Conservation (phyloP, 2,329 filamentous ascomycete genomes). For the Alternaria solani region DNA sequence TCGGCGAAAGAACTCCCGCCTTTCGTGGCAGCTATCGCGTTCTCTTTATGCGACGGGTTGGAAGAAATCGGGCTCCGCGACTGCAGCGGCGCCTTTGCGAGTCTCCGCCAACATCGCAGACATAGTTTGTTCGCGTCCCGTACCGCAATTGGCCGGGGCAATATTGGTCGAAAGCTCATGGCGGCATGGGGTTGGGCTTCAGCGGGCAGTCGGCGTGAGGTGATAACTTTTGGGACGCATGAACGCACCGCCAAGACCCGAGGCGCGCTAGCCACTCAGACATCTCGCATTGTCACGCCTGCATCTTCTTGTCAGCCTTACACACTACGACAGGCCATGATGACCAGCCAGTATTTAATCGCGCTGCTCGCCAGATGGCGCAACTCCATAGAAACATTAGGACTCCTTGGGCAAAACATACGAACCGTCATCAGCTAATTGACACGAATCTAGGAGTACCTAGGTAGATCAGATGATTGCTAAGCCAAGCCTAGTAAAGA, state of each 20-base stretch:
- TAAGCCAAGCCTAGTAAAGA: not conserved
- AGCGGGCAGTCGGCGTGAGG: not conserved
- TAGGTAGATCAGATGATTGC: fast-evolving
- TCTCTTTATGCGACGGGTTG: conserved; percentile 34
- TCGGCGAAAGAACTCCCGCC: conserved; percentile 44
- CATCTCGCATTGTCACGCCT: not conserved
- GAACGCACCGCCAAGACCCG: conserved; percentile 14
- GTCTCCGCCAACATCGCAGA: conserved; percentile 45
- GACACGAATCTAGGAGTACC: no score
- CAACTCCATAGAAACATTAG: not conserved
- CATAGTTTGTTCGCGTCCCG: conserved; percentile 44
- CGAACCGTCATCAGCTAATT: not conserved
- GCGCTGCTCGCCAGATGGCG: not conserved
- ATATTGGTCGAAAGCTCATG: conserved; percentile 49
- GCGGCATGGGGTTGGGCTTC: conserved; percentile 32
- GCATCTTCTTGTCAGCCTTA: not conserved
- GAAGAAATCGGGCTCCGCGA: conserved; percentile 41
- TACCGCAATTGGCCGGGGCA: conserved; percentile 39
- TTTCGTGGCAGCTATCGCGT: conserved; percentile 41
- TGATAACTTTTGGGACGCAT: conserved; percentile 14
- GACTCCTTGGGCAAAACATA: not conserved
- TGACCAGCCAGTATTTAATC: not conserved
- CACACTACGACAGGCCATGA: not conserved
- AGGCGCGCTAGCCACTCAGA: conserved; percentile 11
- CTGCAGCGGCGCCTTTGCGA: conserved; percentile 31